Evolutionary conservation across 176 grass and related monocot genomes (phyloP).

Genomic region (Luzula sylvatica): DNA sequence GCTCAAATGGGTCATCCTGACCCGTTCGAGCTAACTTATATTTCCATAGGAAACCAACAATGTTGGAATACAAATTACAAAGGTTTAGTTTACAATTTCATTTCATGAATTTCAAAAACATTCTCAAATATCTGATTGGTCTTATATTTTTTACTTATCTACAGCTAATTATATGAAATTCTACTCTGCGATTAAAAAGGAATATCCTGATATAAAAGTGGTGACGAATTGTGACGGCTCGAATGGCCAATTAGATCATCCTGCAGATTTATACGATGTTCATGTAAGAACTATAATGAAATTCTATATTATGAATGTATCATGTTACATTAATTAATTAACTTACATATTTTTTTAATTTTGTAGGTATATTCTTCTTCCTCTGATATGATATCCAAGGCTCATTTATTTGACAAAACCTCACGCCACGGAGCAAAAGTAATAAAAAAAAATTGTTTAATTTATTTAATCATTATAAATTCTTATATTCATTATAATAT

Average conservation of each 20-base stretch:
- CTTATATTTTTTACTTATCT: constrained; percentile 14
- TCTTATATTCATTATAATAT: constrained; percentile 3
- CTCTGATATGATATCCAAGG: constrained; percentile 70
- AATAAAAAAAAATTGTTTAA: neutral
- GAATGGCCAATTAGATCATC: constrained; percentile 36
- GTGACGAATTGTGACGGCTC: constrained; percentile 80
- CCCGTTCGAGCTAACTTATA: constrained; percentile 66
- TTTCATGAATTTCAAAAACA: neutral
- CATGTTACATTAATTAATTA: too few species aligned
- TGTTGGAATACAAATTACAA: constrained; percentile 58
- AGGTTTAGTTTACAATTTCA: constrained; percentile 48
- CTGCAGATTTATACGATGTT: constrained; percentile 89
- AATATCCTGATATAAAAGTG: constrained; percentile 64
- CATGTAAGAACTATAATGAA: constrained; percentile 51
- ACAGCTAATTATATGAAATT: constrained; percentile 74
- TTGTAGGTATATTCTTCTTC: constrained; percentile 76
- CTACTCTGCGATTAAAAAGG: constrained; percentile 68
- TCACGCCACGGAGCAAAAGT: constrained; percentile 60
- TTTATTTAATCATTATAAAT: neutral
- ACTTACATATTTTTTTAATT: constrained; percentile 12
- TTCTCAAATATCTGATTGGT: neutral
- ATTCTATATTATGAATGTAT: constrained; percentile 23
- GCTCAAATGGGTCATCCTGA: constrained; percentile 87
- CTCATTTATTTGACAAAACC: constrained; percentile 59
- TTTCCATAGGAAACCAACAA: constrained; percentile 89